Conservation (phyloP, 225 moss, liverwort and hornwort genomes). For the Neckera pumila region DNA sequence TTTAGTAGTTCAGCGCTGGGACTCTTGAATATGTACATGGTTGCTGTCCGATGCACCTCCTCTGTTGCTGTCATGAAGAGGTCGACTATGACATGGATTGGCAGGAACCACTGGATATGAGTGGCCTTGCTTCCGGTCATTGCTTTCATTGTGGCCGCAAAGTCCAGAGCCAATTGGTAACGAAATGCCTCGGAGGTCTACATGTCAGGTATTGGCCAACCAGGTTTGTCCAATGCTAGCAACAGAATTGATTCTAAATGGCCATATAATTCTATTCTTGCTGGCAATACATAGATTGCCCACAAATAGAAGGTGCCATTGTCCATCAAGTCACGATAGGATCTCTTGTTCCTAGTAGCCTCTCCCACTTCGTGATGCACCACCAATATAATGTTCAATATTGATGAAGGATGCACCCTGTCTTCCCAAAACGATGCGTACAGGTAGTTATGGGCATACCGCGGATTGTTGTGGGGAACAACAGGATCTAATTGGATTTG, state of each 20-base stretch:
- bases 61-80: not conserved
- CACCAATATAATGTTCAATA: not conserved
- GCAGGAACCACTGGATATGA: not conserved
- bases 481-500: accelerated
- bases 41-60: accelerated
- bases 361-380: not conserved
- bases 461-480: accelerated
- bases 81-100: not conserved
- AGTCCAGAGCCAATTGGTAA: not conserved
- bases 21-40: not conserved
- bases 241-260: not conserved
- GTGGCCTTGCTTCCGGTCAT: accelerated
- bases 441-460: too few species aligned
- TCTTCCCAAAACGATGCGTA: not conserved
- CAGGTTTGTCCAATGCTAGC: not conserved
- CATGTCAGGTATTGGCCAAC: not conserved
- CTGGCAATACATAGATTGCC: not conserved
- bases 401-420: not conserved
- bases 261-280: not conserved
- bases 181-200: not conserved
- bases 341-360: not conserved
- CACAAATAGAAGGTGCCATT: not conserved
- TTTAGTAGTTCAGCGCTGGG: not conserved
- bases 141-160: not conserved
- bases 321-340: not conserved